Conservation (phyloP, 2,329 filamentous ascomycete genomes). For the Alternaria novae-zelandiae region DNA sequence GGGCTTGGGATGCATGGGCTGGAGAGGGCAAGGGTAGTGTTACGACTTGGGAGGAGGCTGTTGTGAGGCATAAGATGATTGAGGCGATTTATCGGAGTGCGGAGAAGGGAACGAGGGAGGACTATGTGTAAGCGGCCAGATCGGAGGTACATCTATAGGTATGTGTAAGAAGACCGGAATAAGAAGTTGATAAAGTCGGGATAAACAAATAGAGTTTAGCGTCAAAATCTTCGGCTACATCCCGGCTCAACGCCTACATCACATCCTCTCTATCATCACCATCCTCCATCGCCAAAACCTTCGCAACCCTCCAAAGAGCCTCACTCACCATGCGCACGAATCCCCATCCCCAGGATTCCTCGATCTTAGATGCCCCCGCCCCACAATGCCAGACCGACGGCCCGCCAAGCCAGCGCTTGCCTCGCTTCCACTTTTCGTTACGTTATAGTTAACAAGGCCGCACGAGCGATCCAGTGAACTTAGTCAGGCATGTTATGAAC, state of each 20-base stretch:
- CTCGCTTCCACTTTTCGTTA: conserved; percentile 10
- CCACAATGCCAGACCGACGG: not conserved
- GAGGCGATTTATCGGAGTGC: conserved; percentile 46
- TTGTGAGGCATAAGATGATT: conserved; percentile 45
- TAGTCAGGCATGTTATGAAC: conserved; percentile 3
- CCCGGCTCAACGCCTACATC: not conserved
- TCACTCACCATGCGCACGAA: not conserved
- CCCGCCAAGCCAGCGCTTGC: conserved; percentile 1
- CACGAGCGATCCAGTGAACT: not conserved
- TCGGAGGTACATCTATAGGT: not conserved
- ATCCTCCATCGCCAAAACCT: not conserved
- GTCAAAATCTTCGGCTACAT: not conserved
- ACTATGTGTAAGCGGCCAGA: conserved; percentile 29
- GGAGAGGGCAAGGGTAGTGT: conserved; percentile 36
- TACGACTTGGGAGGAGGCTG: conserved; percentile 43
- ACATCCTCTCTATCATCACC: not conserved
- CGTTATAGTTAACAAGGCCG: conserved; percentile 8
- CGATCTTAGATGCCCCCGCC: not conserved
- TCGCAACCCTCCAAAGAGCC: not conserved
- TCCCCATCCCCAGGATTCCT: not conserved
- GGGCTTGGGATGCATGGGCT: conserved; percentile 64
- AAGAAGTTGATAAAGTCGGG: not conserved
- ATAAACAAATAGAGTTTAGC: not conserved
- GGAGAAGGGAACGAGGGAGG: conserved; percentile 36
- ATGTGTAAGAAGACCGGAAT: not conserved